These are phyloP conservation scores for Elsinoe batatas DNA, from an alignment of 2,329 filamentous ascomycete species.

Conservation along the genomic window DNA sequence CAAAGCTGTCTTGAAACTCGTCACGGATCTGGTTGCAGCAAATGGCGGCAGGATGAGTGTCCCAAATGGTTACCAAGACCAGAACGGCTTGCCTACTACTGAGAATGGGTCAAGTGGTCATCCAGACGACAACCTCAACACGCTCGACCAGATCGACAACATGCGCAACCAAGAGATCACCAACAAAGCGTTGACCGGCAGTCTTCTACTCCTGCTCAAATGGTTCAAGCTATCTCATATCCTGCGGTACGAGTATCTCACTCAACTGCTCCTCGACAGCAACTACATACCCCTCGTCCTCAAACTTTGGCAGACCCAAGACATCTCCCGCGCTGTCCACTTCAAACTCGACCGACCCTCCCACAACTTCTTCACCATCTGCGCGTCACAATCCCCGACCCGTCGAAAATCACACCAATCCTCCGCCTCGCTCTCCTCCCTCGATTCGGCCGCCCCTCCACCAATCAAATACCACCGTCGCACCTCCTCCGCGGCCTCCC, in stretches of 20 bases:
- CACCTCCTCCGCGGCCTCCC: conserved; percentile 30
- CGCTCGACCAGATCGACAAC: conserved; percentile 67
- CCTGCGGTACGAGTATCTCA: conserved; percentile 90
- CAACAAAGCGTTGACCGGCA: conserved; percentile 83
- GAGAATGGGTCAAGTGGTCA: conserved; percentile 29
- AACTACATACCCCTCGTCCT: conserved; percentile 89
- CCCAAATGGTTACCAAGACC: conserved; percentile 13
- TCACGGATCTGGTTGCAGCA: conserved; percentile 64
- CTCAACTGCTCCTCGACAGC: conserved; percentile 83
- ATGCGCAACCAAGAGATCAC: conserved; percentile 77
- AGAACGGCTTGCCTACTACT: conserved; percentile 18
- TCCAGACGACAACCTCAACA: conserved; percentile 23
- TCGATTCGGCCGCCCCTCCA: conserved; percentile 74
- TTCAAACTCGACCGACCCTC: conserved; percentile 75
- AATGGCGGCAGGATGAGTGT: conserved; percentile 7
- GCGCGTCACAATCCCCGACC: conserved; percentile 57
- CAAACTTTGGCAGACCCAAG: conserved; percentile 89
- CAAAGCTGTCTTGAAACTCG: conserved; percentile 77
- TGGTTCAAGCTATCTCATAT: conserved; percentile 96
- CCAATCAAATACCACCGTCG: conserved; percentile 53
- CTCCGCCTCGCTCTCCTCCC: conserved; percentile 32
- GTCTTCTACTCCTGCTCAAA: conserved; percentile 78
- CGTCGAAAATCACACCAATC: conserved; percentile 20
- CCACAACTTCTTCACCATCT: conserved; percentile 85
- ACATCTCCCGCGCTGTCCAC: conserved; percentile 81